phyloP scores from a whole-genome alignment of 495 filamentous ascomycete species.

The Neurospora sp. region DNA sequence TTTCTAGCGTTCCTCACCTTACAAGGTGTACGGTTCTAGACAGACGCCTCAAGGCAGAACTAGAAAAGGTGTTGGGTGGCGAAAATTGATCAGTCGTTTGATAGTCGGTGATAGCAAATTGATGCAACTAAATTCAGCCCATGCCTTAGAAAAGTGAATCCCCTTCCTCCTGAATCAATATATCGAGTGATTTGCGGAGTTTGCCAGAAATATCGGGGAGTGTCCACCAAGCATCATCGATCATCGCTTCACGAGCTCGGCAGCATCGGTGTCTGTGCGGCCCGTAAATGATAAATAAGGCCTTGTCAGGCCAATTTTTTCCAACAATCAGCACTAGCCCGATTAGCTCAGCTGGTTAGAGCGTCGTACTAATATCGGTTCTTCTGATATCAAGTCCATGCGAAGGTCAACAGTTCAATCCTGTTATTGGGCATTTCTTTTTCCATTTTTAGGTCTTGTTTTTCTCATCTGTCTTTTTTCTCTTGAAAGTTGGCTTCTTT shows the following conservation, averaged over 20 bases:
- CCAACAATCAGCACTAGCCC: too few species aligned
- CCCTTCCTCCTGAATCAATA: too few species aligned
- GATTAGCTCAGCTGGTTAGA: background rate
- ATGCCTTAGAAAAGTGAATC: too few species aligned
- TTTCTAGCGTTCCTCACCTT: background rate
- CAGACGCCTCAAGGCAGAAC: background rate
- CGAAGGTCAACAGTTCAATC: background rate
- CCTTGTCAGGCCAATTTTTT: too few species aligned
- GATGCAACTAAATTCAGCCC: too few species aligned
- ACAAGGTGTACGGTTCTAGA: background rate
- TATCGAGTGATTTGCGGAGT: background rate
- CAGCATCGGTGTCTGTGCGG: too few species aligned
- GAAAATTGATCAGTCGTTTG: too few species aligned
- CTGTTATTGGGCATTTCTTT: background rate
- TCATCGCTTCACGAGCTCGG: too few species aligned
- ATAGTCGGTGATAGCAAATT: too few species aligned
- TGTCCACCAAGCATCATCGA: background rate
- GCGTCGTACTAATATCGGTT: background rate
- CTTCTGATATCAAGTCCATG: background rate
- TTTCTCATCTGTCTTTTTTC: background rate
- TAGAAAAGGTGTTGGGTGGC: too few species aligned
- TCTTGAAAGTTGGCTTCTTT: background rate
- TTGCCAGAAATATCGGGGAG: background rate
- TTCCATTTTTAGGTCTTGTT: background rate
- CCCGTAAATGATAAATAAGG: too few species aligned